Base-by-base conservation (phyloP, 2,329 filamentous ascomycete genomes). In the Fusarium ramigenum region DNA sequence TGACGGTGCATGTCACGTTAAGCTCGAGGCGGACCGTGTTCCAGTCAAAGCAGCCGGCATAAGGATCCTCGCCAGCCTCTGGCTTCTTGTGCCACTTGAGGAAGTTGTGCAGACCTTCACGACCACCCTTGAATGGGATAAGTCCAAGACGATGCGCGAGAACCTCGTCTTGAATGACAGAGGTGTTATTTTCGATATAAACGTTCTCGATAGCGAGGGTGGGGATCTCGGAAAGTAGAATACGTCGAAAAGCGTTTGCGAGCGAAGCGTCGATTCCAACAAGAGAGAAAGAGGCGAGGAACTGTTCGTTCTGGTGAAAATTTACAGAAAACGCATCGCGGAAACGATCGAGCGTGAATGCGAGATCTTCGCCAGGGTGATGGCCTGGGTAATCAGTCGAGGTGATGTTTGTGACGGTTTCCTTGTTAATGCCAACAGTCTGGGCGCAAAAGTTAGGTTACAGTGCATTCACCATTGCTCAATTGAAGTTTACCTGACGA, bases 81-180 rank as follows among this genome's bases (percentile, higher is more conserved):
- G 92, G 89, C 83, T 93, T 94, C 82, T 90, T 90, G 83, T 90
- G 95, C 91, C 93, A 97, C 80, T 91, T 91, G 84, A 98, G 87
- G 86, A 91, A 95, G 77, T 92, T 90, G 65, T 86, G 86, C 62
- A 99, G 86, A 58, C 93, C 95, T 62, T 93, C 88, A 73, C 91
- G 90, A 69, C 91, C 90, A 75, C 94, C 96, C 74, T 92, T 93
- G 76, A 99, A 92, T 23, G 97, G 96, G 61, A 99, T 93, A 50
- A 99, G 90, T 66, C 96, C 96, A 37, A 99, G 87, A 49, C 96
- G 90, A 82, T 96, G 93, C 21, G 95, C 92, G 58, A 99, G 91
- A 9, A 99, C 96, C 85, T 99, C 96, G 81, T 99, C 96, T 82
- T 98, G 96, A 79, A 99, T 96, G 40, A 99, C 95, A 9, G 94